These are phyloP conservation scores for Chrysopogon serrulatus DNA, from an alignment of 176 grass and related monocot species.

Conservation along the genomic window DNA sequence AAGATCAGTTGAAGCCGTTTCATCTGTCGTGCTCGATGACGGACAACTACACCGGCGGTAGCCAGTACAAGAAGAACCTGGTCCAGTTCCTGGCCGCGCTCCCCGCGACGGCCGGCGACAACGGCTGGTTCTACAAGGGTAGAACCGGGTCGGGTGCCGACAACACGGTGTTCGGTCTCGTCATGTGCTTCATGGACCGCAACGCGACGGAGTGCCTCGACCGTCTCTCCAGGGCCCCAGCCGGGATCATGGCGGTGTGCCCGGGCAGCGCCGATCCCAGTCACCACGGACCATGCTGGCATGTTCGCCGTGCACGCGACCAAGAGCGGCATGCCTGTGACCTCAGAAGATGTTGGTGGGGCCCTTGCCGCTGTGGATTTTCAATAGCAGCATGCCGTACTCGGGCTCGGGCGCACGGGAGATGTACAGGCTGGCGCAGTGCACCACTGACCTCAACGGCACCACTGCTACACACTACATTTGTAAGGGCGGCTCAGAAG, in stretches of 20 bases:
- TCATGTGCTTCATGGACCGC: not conserved
- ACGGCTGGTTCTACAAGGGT: not conserved
- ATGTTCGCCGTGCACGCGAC: not conserved
- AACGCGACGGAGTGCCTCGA: not conserved
- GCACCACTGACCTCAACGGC: constrained; percentile 11
- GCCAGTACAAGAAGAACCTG: not conserved
- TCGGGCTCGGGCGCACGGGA: no score
- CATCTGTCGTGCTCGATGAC: not conserved
- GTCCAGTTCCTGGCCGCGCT: not conserved
- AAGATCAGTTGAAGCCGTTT: no score
- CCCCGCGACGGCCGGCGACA: not conserved
- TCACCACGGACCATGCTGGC: not conserved
- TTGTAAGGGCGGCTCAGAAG: no score
- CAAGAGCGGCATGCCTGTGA: not conserved
- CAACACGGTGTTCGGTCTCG: not conserved
- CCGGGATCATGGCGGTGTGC: not conserved
- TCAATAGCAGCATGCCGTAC: not conserved
- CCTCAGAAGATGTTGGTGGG: not conserved
- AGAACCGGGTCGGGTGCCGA: not conserved
- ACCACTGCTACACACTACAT: constrained; percentile 13
- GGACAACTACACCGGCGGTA: not conserved
- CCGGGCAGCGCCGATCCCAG: not conserved
- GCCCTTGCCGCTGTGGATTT: not conserved
- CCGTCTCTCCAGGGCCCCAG: not conserved
- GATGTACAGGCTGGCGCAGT: constrained; percentile 33